Percentiles rank a stretch among this genome's conserved stretches.
Evolutionary conservation across 306 rosid genomes (phyloP).

Genomic region (Citrullus mucosospermus): DNA sequence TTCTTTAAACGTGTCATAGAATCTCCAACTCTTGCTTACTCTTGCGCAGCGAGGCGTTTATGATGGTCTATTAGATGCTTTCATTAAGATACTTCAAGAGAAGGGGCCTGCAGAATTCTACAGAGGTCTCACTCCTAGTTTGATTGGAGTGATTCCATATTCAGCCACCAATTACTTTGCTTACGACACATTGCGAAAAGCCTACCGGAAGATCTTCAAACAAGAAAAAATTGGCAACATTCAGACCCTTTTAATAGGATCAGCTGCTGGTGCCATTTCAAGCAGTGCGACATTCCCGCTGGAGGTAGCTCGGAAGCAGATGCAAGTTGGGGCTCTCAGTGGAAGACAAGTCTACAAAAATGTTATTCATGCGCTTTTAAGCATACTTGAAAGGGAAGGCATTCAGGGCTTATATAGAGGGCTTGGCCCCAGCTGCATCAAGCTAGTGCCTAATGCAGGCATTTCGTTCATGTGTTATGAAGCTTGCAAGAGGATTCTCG

Average conservation of each 20-base stretch:
- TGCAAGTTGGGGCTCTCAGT: constrained; percentile 87
- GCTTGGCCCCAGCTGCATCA: constrained; percentile 91
- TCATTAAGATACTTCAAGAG: constrained; percentile 58
- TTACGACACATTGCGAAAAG: constrained; percentile 66
- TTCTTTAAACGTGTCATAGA: not conserved
- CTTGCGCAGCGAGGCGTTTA: constrained; percentile 79
- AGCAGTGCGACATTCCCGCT: constrained; percentile 91
- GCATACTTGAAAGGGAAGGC: constrained; percentile 79
- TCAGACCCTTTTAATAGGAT: constrained; percentile 91
- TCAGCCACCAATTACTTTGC: constrained; percentile 84
- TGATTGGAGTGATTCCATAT: constrained; percentile 87
- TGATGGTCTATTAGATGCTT: constrained; percentile 66
- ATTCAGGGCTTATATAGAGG: constrained; percentile 71
- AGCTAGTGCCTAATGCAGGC: constrained; percentile 91
- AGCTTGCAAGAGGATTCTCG: constrained; percentile 79
- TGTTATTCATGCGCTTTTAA: constrained; percentile 70
- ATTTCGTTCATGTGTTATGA: constrained; percentile 97
- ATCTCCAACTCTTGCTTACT: not conserved
- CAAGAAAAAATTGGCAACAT: constrained; percentile 81
- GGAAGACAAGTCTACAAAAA: constrained; percentile 74
- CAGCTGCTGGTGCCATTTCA: constrained; percentile 87
- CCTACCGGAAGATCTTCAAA: constrained; percentile 55
- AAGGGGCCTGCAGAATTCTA: constrained; percentile 86
- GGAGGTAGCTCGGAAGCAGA: constrained; percentile 96
- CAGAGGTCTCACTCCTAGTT: constrained; percentile 86